Evolutionary conservation across 495 filamentous ascomycete species (phyloP).

Genomic region (Pseudoneurospora amorphoporcata): DNA sequence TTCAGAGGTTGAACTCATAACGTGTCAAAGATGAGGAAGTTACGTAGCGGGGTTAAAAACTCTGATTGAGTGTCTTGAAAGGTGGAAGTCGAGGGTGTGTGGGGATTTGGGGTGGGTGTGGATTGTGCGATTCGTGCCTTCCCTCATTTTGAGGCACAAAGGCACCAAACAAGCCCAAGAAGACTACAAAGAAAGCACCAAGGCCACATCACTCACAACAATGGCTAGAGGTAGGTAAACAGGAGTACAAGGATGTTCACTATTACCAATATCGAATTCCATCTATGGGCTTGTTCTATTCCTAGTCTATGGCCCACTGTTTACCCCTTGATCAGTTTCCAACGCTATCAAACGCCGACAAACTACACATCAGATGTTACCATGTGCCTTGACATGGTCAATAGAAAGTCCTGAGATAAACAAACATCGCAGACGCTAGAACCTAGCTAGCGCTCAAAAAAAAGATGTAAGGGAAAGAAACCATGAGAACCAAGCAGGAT

Average conservation of each 20-base stretch:
- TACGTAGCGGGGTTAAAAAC: no score
- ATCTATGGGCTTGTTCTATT: background rate
- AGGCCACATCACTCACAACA: background rate
- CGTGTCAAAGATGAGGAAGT: no score
- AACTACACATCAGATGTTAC: background rate
- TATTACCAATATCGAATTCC: background rate
- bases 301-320: background rate
- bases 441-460: background rate
- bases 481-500: background rate
- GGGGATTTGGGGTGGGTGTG: background rate
- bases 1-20: no score
- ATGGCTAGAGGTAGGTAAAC: background rate
- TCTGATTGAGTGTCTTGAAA: no score
- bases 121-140: background rate
- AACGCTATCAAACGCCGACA: background rate
- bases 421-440: background rate
- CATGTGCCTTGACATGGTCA: background rate
- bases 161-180: background rate
- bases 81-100: background rate
- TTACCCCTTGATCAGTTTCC: background rate
- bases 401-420: background rate
- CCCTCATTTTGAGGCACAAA: background rate
- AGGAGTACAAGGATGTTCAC: background rate
- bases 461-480: background rate
- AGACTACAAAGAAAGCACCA: background rate